These are phyloP conservation scores for Globisporangium parvum DNA, from an alignment of 352 stramenopile genomes.

Conservation along the genomic window DNA sequence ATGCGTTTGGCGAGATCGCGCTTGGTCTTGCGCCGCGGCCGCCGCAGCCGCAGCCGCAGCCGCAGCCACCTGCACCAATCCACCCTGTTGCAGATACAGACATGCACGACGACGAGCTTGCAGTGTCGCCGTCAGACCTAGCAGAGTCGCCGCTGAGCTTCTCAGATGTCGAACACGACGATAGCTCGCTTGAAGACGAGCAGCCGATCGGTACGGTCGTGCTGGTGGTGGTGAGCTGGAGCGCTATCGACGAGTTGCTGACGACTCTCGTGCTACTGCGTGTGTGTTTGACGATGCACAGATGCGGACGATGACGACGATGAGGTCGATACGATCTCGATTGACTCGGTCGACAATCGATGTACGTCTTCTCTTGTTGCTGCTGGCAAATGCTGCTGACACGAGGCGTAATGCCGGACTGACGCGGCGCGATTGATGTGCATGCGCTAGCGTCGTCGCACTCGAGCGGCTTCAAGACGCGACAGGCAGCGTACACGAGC, in stretches of 20 bases:
- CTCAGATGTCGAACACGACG: constrained; percentile 11
- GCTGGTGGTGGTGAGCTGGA: neutral
- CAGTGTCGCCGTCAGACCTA: constrained; percentile 9
- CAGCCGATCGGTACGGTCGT: constrained; percentile 9
- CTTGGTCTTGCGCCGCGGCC: constrained; percentile 4
- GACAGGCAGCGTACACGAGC: constrained; percentile 6
- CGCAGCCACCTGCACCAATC: neutral
- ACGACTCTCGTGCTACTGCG: too few species aligned
- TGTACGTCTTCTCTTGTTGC: neutral
- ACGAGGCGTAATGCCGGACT: too few species aligned
- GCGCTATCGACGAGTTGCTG: constrained; percentile 9
- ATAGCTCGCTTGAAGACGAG: constrained; percentile 15
- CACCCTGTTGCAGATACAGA: neutral
- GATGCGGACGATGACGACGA: constrained; percentile 20
- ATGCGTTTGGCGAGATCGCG: constrained; percentile 28
- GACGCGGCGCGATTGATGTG: neutral
- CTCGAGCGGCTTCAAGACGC: constrained; percentile 6
- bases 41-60: neutral
- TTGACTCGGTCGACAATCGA: constrained; percentile 7
- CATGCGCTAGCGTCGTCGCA: neutral
- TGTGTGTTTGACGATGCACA: constrained; percentile 3
- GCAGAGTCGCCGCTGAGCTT: constrained; percentile 10
- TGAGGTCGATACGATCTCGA: constrained; percentile 12
- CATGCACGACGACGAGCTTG: neutral
- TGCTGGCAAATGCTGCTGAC: too few species aligned